Conservation (phyloP, 257 asterid genomes). For the Petrea volubilis region DNA sequence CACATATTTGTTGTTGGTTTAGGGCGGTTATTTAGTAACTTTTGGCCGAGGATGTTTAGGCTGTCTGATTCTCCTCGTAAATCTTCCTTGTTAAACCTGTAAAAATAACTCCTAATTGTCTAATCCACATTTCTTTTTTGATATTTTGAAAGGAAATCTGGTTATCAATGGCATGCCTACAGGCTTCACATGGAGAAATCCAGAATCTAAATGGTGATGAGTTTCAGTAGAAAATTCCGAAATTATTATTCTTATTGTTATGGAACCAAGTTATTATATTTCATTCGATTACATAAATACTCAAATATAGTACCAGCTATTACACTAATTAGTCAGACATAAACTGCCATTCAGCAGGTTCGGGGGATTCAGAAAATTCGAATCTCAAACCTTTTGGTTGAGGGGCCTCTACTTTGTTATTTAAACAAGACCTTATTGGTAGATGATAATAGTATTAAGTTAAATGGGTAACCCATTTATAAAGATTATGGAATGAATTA, state of each 20-base stretch:
- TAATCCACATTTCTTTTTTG: constrained; percentile 1
- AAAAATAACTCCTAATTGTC: constrained; percentile 10
- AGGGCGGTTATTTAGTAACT: neutral
- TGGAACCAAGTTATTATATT: no score
- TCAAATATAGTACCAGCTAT: no score
- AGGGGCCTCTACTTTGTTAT: no score
- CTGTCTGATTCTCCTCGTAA: constrained; percentile 22
- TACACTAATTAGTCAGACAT: no score
- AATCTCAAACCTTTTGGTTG: no score
- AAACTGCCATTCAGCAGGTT: no score
- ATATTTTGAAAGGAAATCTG: neutral
- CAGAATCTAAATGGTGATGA: neutral
- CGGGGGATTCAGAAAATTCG: no score
- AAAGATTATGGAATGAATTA: no score
- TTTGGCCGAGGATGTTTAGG: neutral
- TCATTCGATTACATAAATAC: no score
- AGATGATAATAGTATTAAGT: no score
- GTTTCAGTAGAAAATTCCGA: neutral
- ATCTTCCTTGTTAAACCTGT: constrained; percentile 19
- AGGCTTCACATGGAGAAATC: neutral
- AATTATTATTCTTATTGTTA: neutral
- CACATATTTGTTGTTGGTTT: neutral
- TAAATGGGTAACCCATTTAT: no score
- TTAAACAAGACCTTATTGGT: no score
- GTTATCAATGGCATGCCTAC: neutral